These are phyloP conservation scores for Thermoascus crustaceus DNA, from an alignment of 2,329 filamentous ascomycete species.

Conservation along the genomic window DNA sequence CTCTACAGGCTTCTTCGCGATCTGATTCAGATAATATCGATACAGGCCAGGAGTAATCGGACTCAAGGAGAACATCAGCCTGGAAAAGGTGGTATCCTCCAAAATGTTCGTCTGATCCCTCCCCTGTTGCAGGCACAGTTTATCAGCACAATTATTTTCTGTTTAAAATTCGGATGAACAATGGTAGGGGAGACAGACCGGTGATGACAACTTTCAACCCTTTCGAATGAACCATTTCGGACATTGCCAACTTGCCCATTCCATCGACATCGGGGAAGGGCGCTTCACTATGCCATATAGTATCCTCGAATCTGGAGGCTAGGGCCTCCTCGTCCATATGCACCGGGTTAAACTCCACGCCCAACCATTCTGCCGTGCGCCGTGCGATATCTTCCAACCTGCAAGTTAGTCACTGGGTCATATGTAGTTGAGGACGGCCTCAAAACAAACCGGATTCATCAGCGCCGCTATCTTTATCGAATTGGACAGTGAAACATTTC, in stretches of 20 bases:
- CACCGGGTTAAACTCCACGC: slow-evolving; percentile 38
- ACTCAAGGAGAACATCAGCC: slow-evolving; percentile 43
- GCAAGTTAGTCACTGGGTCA: too few species aligned
- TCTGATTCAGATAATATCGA: slow-evolving; percentile 13
- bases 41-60: slow-evolving; percentile 33
- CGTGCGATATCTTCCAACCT: slow-evolving; percentile 37
- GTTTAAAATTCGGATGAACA: too few species aligned
- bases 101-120: slow-evolving; percentile 49
- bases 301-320: slow-evolving; percentile 36
- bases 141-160: neutral
- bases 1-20: neutral
- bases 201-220: slow-evolving; percentile 50
- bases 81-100: slow-evolving; percentile 44
- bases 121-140: slow-evolving; percentile 19
- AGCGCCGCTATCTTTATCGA: slow-evolving; percentile 41
- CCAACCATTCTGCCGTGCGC: slow-evolving; percentile 42
- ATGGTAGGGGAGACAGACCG: slow-evolving; percentile 16
- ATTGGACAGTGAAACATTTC: slow-evolving; percentile 47
- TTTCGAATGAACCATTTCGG: slow-evolving; percentile 35
- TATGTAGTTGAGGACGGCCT: neutral
- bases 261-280: slow-evolving; percentile 45
- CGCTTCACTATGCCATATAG: slow-evolving; percentile 39
- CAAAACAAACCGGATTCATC: slow-evolving; percentile 41
- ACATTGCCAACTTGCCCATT: slow-evolving; percentile 46
- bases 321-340: slow-evolving; percentile 38